Evolutionary conservation across 768 basidiomycete genomes (phyloP), one percentile per base, ranked within the genome.

Genomic region (Boletus vinaceobasis): DNA sequence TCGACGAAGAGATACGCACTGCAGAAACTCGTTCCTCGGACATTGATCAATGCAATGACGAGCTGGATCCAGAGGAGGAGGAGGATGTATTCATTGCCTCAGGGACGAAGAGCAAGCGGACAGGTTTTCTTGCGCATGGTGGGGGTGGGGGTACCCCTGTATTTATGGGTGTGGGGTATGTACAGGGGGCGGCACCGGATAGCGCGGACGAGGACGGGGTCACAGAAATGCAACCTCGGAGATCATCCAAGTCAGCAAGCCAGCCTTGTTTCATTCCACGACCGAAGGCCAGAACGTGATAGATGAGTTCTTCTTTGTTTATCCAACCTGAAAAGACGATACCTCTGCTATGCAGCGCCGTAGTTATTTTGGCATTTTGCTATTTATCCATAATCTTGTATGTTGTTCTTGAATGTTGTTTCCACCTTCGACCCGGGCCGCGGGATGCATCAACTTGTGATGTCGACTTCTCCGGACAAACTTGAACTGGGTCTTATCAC

Each of bases 101-200:
- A 2, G 87, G 87, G 11, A 80, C 74, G 38, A 75, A 75, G 64
- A 80, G 76, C 48, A 81, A 77, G 60, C 74, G 70, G 17, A 71
- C 65, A 5, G 86, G 87, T 2, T 92, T 90, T 58, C 73, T 90
- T 21, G 85, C 87, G 4, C 85, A 82, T 61, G 89, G 89, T 13
- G 89, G 90, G 1, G 88, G 79, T 10, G 88, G 85, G 23, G 90
- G 90, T 1, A 54, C 65, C 1, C 85, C 88, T 1, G 84, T 92
- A 11, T 82, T 83, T 54, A 84, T 89, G 82, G 86, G 83, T 8
- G 79, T 75, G 27, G 87, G 86, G 4, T 85, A 85, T 60, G 79
- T 87, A 5, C 77, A 79, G 42, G 85, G 80, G n/a, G 83, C 69
- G 1, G 71, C 74, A 17, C 65, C 68, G 8, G 68, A 63, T 13